These are phyloP conservation scores for Skeletonema tropicum DNA, from an alignment of 108 stramenopile genomes.

Conservation along the genomic window DNA sequence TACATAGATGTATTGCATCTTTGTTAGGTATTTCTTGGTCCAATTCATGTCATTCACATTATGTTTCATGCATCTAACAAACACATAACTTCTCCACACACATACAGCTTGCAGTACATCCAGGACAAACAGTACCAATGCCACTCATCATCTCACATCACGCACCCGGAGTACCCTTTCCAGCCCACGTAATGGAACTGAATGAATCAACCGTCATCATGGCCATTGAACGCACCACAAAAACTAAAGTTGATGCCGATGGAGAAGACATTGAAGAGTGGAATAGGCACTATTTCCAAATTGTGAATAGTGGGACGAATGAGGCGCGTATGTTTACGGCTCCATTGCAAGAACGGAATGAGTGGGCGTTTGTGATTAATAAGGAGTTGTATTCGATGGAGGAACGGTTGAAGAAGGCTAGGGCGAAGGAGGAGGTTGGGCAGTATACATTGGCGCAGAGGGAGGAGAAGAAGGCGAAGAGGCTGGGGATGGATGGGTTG, in stretches of 20 bases:
- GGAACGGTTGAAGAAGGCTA: slow-evolving; percentile 31
- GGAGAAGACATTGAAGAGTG: slow-evolving; percentile 24
- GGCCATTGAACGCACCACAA: slow-evolving; percentile 47
- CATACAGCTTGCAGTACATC: slow-evolving; percentile 37
- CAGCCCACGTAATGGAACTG: slow-evolving; percentile 3
- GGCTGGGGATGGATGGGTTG: slow-evolving; percentile 4
- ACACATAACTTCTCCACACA: not conserved
- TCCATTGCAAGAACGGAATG: slow-evolving; percentile 53
- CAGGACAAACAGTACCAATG: slow-evolving; percentile 35
- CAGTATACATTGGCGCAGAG: not conserved
- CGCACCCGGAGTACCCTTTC: slow-evolving; percentile 11
- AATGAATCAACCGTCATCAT: slow-evolving; percentile 68
- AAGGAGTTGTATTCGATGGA: slow-evolving; percentile 55
- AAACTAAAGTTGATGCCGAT: not conserved
- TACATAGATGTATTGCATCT: not conserved
- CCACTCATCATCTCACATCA: slow-evolving; percentile 57
- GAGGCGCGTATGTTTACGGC: slow-evolving; percentile 59
- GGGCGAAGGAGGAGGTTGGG: not conserved
- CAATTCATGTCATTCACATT: not conserved
- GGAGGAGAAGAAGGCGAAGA: not conserved
- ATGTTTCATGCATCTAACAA: slow-evolving; percentile 3
- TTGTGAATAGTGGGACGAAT: slow-evolving; percentile 46
- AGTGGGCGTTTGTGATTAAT: slow-evolving; percentile 68
- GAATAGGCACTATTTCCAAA: slow-evolving; percentile 57
- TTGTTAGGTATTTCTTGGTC: not conserved